phyloP scores from a whole-genome alignment of 2,329 filamentous ascomycete species.

The Microdochium nivale region DNA sequence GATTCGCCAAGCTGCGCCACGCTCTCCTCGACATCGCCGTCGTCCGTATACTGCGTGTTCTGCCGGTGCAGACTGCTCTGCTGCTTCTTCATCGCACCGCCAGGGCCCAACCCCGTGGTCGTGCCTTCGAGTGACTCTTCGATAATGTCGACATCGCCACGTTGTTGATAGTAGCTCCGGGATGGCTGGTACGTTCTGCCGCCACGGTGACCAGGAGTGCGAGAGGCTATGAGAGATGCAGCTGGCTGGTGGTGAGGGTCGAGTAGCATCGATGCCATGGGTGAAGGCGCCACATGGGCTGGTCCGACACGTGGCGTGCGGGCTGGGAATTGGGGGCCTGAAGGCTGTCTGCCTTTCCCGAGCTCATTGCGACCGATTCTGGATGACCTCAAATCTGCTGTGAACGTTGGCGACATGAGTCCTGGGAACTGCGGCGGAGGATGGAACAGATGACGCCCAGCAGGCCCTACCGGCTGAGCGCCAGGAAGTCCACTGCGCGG shows the following conservation, averaged over 20 bases:
- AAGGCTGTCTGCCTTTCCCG: slow-evolving; percentile 9
- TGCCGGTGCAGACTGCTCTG: slow-evolving; percentile 24
- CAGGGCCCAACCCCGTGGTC: slow-evolving; percentile 13
- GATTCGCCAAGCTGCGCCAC: slow-evolving; percentile 47
- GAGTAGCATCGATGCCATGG: slow-evolving; percentile 64
- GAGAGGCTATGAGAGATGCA: slow-evolving; percentile 32
- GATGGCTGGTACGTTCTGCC: slow-evolving; percentile 29
- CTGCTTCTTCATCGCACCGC: not conserved
- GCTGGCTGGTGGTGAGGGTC: slow-evolving; percentile 69
- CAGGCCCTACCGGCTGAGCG: slow-evolving; percentile 41
- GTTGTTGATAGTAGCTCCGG: slow-evolving; percentile 21
- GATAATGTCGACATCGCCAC: slow-evolving; percentile 37
- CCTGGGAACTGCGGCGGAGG: slow-evolving; percentile 69
- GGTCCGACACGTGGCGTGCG: slow-evolving; percentile 36
- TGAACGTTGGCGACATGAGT: slow-evolving; percentile 53
- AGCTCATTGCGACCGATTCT: slow-evolving; percentile 37
- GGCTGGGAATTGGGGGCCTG: slow-evolving; percentile 21
- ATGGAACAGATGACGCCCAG: slow-evolving; percentile 54
- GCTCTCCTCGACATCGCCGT: slow-evolving; percentile 48
- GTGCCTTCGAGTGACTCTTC: slow-evolving; percentile 47
- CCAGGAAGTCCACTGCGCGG: slow-evolving; percentile 58
- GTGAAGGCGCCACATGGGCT: slow-evolving; percentile 40
- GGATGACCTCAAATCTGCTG: slow-evolving; percentile 46
- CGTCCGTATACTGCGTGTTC: slow-evolving; percentile 42
- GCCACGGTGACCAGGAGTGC: slow-evolving; percentile 35